A percentile compares a stretch with the other conserved stretches of the same genome.
Conservation (phyloP, 306 rosid species). For the Glycine tomentella region DNA sequence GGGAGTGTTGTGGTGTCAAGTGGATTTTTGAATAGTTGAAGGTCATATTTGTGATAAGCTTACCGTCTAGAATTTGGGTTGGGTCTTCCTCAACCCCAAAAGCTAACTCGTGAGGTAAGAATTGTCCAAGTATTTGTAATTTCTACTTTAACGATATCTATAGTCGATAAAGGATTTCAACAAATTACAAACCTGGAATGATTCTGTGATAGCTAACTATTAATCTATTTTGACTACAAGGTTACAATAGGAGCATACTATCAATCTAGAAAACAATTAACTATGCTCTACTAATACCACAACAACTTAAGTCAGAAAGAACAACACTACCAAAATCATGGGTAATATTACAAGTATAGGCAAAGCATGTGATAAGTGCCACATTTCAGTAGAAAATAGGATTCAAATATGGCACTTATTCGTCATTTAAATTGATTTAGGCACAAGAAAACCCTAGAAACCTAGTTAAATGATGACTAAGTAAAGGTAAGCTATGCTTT, state of each 20-base stretch:
- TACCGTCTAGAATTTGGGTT: not conserved
- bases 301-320: conserved; percentile 33
- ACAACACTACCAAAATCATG: conserved; percentile 13
- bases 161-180: not conserved
- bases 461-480: no score
- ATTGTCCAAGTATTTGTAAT: not conserved
- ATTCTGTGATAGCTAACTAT: conserved; percentile 57
- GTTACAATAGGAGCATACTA: conserved; percentile 11
- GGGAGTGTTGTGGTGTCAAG: not conserved
- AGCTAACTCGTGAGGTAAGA: not conserved
- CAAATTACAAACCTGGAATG: conserved; percentile 66
- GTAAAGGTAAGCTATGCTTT: no score
- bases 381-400: no score
- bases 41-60: not conserved
- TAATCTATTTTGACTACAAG: no score
- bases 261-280: conserved; percentile 24
- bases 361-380: conserved; percentile 20
- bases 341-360: conserved; percentile 14
- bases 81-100: not conserved
- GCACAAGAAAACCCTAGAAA: no score
- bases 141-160: not conserved
- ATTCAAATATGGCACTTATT: no score
- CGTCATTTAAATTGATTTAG: no score
- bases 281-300: conserved; percentile 22
- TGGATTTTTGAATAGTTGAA: conserved; percentile 2